phyloP scores from a whole-genome alignment of 1,139 yeast species.

The Magnusiomyces suaveolens region DNA sequence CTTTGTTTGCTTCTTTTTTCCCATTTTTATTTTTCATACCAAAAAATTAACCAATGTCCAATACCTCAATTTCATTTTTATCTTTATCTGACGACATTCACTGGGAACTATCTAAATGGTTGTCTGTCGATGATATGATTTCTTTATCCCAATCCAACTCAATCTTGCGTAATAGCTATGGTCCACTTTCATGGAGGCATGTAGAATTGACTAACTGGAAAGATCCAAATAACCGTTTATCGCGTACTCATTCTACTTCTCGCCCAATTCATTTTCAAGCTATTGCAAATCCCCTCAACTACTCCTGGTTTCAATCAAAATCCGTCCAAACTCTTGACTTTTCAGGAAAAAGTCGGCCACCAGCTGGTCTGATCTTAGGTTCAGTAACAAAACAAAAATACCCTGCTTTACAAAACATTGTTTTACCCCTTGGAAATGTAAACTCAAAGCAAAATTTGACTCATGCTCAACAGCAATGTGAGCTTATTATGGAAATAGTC shows the following conservation, averaged over 20 bases:
- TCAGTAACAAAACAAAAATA: too few relatives aligned
- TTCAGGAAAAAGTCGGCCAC: too few relatives aligned
- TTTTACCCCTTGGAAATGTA: too few relatives aligned
- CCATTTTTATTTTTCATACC: too few relatives aligned
- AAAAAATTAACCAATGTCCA: not conserved
- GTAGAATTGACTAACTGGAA: not conserved
- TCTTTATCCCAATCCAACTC: not conserved
- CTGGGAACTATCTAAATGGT: not conserved
- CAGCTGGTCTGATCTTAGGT: too few relatives aligned
- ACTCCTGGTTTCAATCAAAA: not conserved
- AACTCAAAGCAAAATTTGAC: too few relatives aligned
- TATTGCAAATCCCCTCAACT: not conserved
- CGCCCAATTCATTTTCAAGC: too few relatives aligned
- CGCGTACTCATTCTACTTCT: too few relatives aligned
- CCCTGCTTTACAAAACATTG: too few relatives aligned
- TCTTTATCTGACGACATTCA: not conserved
- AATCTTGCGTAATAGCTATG: not conserved
- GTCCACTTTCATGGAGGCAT: not conserved
- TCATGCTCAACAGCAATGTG: too few relatives aligned
- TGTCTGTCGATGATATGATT: not conserved
- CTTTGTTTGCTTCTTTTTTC: too few relatives aligned
- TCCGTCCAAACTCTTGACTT: not conserved
- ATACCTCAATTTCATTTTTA: not conserved
- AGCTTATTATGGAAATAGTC: too few relatives aligned
- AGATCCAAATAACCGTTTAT: not conserved